Conservation (phyloP, 2,329 filamentous ascomycete species). For the Ramichloridium luteum region DNA sequence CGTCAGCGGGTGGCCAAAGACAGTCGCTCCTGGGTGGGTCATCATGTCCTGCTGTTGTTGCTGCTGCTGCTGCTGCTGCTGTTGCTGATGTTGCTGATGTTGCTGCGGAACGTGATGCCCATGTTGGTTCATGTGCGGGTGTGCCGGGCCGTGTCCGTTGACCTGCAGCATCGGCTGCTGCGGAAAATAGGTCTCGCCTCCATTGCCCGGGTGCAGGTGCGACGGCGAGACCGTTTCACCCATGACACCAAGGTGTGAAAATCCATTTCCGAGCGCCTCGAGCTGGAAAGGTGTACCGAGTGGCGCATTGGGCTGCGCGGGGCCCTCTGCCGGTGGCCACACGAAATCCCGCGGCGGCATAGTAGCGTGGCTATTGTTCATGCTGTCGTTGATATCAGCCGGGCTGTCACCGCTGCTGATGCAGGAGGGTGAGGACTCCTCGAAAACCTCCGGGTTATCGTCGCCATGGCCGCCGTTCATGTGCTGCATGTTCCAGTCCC, state of each 20-base stretch:
- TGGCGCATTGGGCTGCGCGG: background rate
- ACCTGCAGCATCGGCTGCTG: conserved; percentile 54
- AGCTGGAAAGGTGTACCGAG: conserved; percentile 48
- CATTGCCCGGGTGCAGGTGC: conserved; percentile 56
- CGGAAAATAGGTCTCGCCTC: conserved; percentile 56
- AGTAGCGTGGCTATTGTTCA: conserved; percentile 57
- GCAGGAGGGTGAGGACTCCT: conserved; percentile 87
- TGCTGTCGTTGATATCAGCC: conserved; percentile 78
- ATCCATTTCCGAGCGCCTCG: conserved; percentile 61
- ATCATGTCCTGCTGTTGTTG: conserved; percentile 11
- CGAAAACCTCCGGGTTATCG: conserved; percentile 68
- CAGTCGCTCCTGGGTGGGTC: conserved; percentile 38
- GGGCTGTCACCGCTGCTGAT: conserved; percentile 95
- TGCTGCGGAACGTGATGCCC: conserved; percentile 8
- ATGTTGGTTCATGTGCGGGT: conserved; percentile 8
- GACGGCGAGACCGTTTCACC: conserved; percentile 67
- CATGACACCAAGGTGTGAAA: conserved; percentile 61
- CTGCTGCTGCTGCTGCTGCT: conserved; percentile 10
- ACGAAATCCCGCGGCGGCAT: conserved; percentile 11
- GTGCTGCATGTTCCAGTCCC: conserved; percentile 68
- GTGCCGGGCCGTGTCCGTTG: conserved; percentile 10
- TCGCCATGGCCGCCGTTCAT: conserved; percentile 26
- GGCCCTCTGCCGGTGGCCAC: conserved; percentile 5
- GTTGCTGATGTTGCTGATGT: conserved; percentile 9
- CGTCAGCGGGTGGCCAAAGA: conserved; percentile 48